A percentile compares a stretch with the other conserved stretches of the same genome.
These are phyloP conservation scores for Paraleonurus japonicus DNA, from an alignment of 257 asterid genomes.

Conservation along the genomic window DNA sequence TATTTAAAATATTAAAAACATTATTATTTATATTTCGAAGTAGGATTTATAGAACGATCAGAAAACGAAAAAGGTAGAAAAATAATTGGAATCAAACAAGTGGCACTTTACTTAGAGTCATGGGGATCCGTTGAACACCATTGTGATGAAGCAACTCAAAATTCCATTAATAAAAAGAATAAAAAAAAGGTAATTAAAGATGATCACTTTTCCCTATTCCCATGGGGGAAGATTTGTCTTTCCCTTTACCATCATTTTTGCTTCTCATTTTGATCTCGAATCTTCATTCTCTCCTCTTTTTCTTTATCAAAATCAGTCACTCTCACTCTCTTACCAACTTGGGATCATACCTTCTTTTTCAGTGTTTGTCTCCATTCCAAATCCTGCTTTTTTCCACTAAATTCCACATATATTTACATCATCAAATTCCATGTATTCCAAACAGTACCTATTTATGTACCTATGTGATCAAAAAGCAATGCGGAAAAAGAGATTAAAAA, in stretches of 20 bases:
- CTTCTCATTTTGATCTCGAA: slow-evolving; percentile 52
- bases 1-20: no score
- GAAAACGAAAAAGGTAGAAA: neutral
- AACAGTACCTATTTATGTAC: neutral
- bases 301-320: slow-evolving; percentile 42
- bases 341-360: slow-evolving; percentile 58
- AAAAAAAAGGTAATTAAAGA: slow-evolving; percentile 36
- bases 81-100: slow-evolving; percentile 28
- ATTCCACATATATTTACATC: slow-evolving; percentile 26
- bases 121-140: slow-evolving; percentile 48
- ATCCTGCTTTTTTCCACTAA: slow-evolving; percentile 31
- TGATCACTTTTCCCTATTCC: slow-evolving; percentile 56
- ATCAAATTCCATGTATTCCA: slow-evolving; percentile 33
- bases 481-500: neutral
- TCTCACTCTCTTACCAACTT: slow-evolving; percentile 47
- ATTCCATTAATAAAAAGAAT: slow-evolving; percentile 32
- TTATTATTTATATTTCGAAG: no score
- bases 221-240: slow-evolving; percentile 47
- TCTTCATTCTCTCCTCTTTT: slow-evolving; percentile 23
- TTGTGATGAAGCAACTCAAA: slow-evolving; percentile 41
- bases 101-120: slow-evolving; percentile 37
- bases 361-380: slow-evolving; percentile 43
- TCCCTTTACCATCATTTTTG: slow-evolving; percentile 32
- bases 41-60: neutral
- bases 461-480: neutral